Conservation (phyloP, 2,329 filamentous ascomycete species). For the Scedosporium boydii region DNA sequence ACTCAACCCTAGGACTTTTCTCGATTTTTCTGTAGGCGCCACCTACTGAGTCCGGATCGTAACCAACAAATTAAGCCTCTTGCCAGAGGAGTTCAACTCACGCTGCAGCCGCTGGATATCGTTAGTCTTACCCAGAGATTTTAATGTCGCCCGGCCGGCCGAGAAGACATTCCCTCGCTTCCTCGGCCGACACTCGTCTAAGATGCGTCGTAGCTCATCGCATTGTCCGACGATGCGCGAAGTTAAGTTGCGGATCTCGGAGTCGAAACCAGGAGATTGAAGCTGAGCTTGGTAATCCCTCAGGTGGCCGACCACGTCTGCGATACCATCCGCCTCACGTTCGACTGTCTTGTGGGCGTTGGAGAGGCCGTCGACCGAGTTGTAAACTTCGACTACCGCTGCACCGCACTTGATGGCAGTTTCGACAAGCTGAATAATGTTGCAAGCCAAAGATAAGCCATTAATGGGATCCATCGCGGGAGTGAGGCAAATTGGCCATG, state of each 20-base stretch:
- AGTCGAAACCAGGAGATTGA: not conserved
- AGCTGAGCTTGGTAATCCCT: too few relatives aligned
- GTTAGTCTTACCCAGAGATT: not conserved
- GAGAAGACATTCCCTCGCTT: not conserved
- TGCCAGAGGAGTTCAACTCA: too few relatives aligned
- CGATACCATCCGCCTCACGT: not conserved
- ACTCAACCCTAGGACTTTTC: too few relatives aligned
- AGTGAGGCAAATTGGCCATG: too few relatives aligned
- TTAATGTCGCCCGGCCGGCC: not conserved
- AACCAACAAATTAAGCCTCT: too few relatives aligned
- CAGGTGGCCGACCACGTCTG: too few relatives aligned
- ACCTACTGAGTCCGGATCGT: too few relatives aligned
- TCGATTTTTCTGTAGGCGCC: too few relatives aligned
- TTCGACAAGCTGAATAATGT: not conserved
- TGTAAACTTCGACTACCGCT: not conserved
- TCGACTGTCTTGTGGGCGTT: not conserved
- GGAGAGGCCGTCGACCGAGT: not conserved
- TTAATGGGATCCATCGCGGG: not conserved
- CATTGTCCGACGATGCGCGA: not conserved
- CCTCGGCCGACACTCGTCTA: not conserved
- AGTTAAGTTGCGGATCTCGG: not conserved
- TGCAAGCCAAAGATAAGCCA: not conserved
- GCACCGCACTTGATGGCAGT: not conserved
- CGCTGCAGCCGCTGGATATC: not conserved
- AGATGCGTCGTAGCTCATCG: not conserved